phyloP scores from a whole-genome alignment of 2,329 filamentous ascomycete genomes.

The Hymenoscyphus linearis region DNA sequence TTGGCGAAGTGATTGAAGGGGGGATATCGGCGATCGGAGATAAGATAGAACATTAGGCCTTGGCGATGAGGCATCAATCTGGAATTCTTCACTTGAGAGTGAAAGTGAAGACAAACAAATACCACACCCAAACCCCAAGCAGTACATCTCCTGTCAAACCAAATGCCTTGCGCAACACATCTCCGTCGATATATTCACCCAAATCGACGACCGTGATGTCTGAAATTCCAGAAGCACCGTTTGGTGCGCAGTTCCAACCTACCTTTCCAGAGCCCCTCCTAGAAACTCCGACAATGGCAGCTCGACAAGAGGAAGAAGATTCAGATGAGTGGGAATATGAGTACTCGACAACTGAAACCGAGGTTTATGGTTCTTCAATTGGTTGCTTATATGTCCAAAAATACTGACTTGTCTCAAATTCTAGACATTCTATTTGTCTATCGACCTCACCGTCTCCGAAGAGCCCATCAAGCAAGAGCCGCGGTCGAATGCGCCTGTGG shows the following conservation, averaged over 20 bases:
- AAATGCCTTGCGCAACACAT: slow-evolving; percentile 19
- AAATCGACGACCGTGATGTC: slow-evolving; percentile 26
- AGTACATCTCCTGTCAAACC: background rate
- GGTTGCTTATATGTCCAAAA: background rate
- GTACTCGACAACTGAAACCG: slow-evolving; percentile 58
- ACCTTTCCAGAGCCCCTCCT: slow-evolving; percentile 7
- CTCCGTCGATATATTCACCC: slow-evolving; percentile 21
- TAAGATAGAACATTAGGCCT: background rate
- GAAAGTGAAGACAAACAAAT: background rate
- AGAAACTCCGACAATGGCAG: slow-evolving; percentile 7
- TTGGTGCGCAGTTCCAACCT: slow-evolving; percentile 3
- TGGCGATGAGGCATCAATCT: background rate
- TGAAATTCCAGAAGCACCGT: slow-evolving; percentile 5
- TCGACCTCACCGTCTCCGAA: slow-evolving; percentile 50
- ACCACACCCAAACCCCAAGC: background rate
- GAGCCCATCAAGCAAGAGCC: slow-evolving; percentile 9
- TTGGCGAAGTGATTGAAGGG: background rate
- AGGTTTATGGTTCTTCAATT: slow-evolving; percentile 37
- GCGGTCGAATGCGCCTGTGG: slow-evolving; percentile 8
- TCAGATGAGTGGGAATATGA: slow-evolving; percentile 64
- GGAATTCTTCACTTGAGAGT: background rate
- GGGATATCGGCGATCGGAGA: background rate
- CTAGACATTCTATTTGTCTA: slow-evolving; percentile 58
- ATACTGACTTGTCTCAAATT: slow-evolving; percentile 5
- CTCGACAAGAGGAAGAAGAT: slow-evolving; percentile 37